Evolutionary conservation across 192 early-diverging fungal genomes (phyloP), one percentile per base, ranked within the genome.

Genomic region (Coemansia sp.): DNA sequence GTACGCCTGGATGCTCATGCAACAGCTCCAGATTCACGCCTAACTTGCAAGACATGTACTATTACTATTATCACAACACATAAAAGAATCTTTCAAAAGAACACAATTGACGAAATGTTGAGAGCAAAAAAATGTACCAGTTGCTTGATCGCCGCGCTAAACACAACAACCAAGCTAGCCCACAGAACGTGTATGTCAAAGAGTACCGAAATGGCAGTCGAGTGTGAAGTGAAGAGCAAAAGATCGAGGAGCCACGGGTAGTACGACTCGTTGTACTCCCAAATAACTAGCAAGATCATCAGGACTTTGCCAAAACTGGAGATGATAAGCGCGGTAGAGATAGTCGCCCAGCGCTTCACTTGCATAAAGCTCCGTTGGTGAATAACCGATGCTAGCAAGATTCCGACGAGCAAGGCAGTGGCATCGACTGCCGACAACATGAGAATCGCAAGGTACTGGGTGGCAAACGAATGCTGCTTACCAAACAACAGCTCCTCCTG

Each of bases 301-400:
- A 97, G 76, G 64, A 97, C 87, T 76, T 93, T 94, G 37, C 92
- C 94, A 86, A 95, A 95, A 50, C 88, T 89, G 16, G 93, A 94
- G 21, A 95, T 87, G 26, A 94, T 89, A 53, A 95, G 70, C 6
- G 91, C 89, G 6, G 88, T 89, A 0, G 88, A 73, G 1, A 82
- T 66, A 2, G 74, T 73, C 7, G 74, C 67, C 80, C 72, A 77
- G 35, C 76, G 68, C 28, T 64, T 64, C 37, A 67, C 46, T 42
- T 70, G 73, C 39, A 47, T 57, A 38, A 69, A 28, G 33, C 66
- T 69, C 13, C 77, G 67, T 60, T 79, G 74, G 53, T 72, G 78
- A 28, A 79, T 69, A 21, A 68, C 50, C 9, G 77, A 79, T 4
- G 77, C 82, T 9, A 67, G 28, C 49, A 79, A 43, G 13, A 79